Conservation (phyloP, 371 early-diverging fungal genomes). For the Umbelopsis sp. region DNA sequence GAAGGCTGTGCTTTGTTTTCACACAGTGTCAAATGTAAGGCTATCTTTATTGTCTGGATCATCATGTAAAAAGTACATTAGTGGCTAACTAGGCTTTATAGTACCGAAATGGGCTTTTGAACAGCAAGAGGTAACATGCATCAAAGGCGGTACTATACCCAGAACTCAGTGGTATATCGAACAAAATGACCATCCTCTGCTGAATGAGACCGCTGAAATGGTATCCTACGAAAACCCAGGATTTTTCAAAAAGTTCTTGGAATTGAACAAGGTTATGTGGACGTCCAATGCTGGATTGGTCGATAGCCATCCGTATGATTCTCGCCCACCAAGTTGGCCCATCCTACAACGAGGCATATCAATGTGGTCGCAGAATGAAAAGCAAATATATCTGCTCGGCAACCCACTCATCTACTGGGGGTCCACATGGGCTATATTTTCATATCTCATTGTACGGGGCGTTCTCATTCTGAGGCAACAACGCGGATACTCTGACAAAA, state of each 20-base stretch:
- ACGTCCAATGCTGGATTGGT: conserved; percentile 80
- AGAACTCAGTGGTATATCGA: conserved; percentile 73
- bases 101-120: conserved; percentile 97
- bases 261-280: conserved; percentile 85
- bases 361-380: conserved; percentile 78
- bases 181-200: conserved; percentile 45
- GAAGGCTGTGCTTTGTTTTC: conserved; percentile 82
- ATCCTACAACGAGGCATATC: conserved; percentile 84
- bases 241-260: conserved; percentile 81
- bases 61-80: background rate
- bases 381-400: conserved; percentile 94
- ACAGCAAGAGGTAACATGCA: conserved; percentile 94
- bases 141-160: conserved; percentile 62
- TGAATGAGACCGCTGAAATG: conserved; percentile 41
- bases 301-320: conserved; percentile 86
- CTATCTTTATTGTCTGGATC: background rate
- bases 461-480: conserved; percentile 69
- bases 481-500: conserved; percentile 70
- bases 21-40: conserved; percentile 58
- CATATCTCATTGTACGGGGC: conserved; percentile 64
- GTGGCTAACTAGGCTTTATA: background rate
- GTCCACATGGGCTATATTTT: conserved; percentile 64
- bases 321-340: conserved; percentile 85
- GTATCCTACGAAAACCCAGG: conserved; percentile 55
- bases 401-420: conserved; percentile 95